A percentile compares a stretch with the other conserved stretches of the same genome.
phyloP scores from a whole-genome alignment of 2,329 filamentous ascomycete genomes.

The Emmonsia crescens region DNA sequence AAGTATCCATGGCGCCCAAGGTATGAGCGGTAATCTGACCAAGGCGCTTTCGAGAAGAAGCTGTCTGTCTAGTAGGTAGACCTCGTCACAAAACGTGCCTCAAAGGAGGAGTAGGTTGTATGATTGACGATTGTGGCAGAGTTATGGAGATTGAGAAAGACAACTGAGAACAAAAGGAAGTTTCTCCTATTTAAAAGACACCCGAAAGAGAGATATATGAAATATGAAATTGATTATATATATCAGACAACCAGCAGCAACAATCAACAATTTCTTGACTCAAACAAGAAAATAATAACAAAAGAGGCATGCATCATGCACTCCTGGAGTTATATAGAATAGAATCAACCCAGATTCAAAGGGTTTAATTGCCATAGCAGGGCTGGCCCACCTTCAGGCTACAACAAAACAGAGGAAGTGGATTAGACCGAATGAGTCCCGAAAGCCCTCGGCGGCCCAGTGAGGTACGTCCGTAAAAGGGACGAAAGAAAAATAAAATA shows the following conservation, averaged over 20 bases:
- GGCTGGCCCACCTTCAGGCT: not conserved
- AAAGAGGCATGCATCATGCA: not conserved
- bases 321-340: not conserved
- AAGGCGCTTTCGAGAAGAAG: not conserved
- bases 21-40: not conserved
- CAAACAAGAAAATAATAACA: not conserved
- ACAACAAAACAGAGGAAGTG: not conserved
- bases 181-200: too few species aligned
- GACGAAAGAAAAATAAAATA: not conserved
- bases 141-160: too few species aligned
- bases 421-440: not conserved
- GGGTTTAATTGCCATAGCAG: not conserved
- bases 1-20: conserved; percentile 1
- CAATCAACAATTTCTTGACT: too few species aligned
- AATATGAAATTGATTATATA: too few species aligned
- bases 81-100: not conserved
- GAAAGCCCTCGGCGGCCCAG: not conserved
- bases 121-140: too few species aligned
- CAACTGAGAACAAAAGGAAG: not conserved
- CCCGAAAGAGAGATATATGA: too few species aligned
- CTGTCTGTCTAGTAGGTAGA: too few species aligned
- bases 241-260: too few species aligned
- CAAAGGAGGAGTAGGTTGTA: not conserved
- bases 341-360: not conserved
- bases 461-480: not conserved